These are phyloP conservation scores for Penicillium sp. DNA, from an alignment of 2,329 filamentous ascomycete genomes.

Conservation along the genomic window DNA sequence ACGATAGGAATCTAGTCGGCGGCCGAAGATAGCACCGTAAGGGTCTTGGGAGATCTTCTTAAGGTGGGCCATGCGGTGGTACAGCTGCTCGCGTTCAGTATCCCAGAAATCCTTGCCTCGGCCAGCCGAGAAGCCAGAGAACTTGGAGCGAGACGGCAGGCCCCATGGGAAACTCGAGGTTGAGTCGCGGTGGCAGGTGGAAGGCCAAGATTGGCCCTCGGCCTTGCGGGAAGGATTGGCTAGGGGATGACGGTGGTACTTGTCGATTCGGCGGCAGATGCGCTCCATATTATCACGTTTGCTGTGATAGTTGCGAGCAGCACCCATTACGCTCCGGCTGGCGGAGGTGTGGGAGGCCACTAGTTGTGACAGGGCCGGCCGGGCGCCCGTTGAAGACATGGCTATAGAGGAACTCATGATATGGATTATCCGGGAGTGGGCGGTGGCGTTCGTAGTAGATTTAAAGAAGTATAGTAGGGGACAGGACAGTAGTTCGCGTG, in stretches of 20 bases:
- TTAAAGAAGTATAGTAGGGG: neutral
- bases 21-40: constrained; percentile 42
- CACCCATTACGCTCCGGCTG: constrained; percentile 10
- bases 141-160: constrained; percentile 7
- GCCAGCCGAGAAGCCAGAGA: constrained; percentile 6
- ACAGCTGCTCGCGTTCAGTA: constrained; percentile 20
- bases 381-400: constrained; percentile 6
- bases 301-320: constrained; percentile 11
- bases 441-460: neutral
- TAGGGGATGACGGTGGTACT: constrained; percentile 9
- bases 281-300: constrained; percentile 9
- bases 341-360: constrained; percentile 4
- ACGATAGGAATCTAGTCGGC: constrained; percentile 27
- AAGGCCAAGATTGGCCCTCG: constrained; percentile 6
- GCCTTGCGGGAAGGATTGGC: constrained; percentile 6
- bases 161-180: constrained; percentile 3
- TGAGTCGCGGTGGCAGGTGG: constrained; percentile 3
- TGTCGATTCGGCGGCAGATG: constrained; percentile 5
- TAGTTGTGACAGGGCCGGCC: constrained; percentile 11
- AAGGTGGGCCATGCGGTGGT: constrained; percentile 37
- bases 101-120: constrained; percentile 20
- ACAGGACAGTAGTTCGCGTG: constrained; percentile 4
- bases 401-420: constrained; percentile 19
- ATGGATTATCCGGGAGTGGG: neutral
- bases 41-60: constrained; percentile 41